These are phyloP conservation scores for Orbilia javanica DNA, from an alignment of 2,329 filamentous ascomycete species.

Conservation along the genomic window DNA sequence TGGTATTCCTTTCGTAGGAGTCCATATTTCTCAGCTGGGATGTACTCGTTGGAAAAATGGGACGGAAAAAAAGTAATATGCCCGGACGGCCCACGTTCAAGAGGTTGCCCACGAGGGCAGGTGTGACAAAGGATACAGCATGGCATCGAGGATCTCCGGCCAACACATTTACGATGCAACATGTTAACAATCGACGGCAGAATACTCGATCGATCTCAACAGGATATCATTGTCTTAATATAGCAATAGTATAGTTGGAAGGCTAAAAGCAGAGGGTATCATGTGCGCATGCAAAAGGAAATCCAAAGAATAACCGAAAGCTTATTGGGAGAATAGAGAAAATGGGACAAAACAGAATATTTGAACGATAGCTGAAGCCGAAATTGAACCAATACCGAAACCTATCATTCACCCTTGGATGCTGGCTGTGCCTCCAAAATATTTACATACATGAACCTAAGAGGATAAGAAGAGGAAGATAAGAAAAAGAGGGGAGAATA, in stretches of 20 bases:
- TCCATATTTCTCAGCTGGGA: not conserved
- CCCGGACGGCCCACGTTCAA: not conserved
- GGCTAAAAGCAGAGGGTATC: conserved; percentile 9
- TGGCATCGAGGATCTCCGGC: not conserved
- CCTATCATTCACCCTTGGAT: not conserved
- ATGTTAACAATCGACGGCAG: no score
- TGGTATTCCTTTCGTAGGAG: not conserved
- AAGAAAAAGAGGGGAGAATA: no score
- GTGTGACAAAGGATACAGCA: not conserved
- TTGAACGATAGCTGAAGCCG: not conserved
- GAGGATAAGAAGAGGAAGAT: not conserved
- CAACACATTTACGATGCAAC: conserved; percentile 15
- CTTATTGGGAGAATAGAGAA: not conserved
- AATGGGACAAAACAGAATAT: not conserved
- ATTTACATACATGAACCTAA: not conserved
- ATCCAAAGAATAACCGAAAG: not conserved
- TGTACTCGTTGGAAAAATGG: not conserved
- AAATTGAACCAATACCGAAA: not conserved
- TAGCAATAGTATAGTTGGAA: not conserved
- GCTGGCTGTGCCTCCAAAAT: not conserved
- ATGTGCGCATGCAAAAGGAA: conserved; percentile 6
- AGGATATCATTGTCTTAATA: not conserved
- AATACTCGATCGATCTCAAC: no score
- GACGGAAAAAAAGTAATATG: not conserved
- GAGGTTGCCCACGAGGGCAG: conserved; percentile 3